These are phyloP conservation scores for Argentina anserina DNA, from an alignment of 306 rosid genomes.

Conservation along the genomic window DNA sequence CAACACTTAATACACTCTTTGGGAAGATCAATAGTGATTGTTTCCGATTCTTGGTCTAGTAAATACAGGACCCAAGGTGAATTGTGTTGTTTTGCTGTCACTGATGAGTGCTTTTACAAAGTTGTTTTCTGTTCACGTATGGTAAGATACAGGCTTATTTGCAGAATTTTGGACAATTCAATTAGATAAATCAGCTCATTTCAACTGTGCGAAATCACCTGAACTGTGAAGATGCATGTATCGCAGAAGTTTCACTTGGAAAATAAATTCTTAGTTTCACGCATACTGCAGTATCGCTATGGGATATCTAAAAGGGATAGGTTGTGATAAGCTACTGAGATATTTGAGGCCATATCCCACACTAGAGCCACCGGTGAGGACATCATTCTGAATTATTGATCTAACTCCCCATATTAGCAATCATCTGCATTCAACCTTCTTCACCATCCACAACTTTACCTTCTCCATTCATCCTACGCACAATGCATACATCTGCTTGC, in stretches of 20 bases:
- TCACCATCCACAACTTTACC: conserved; percentile 9
- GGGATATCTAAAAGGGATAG: neutral
- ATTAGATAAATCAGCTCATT: neutral
- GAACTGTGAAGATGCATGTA: neutral
- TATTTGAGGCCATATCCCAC: neutral
- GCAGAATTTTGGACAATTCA: neutral
- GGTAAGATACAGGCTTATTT: neutral
- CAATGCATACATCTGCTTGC: neutral
- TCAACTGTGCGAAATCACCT: neutral
- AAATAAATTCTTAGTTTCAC: neutral
- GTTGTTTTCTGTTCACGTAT: neutral
- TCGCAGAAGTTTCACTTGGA: neutral
- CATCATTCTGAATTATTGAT: neutral
- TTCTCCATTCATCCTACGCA: neutral
- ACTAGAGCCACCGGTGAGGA: neutral
- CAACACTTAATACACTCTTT: neutral
- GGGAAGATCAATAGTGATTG: neutral
- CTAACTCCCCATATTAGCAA: neutral
- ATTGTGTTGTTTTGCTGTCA: neutral
- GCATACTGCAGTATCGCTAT: neutral
- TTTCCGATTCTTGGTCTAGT: neutral
- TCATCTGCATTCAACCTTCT: neutral
- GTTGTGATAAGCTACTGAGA: neutral
- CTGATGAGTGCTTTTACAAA: neutral
- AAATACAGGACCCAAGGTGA: neutral